phyloP scores from a whole-genome alignment of 148 eudicot species.

The Fagopyrum homotropicum region DNA sequence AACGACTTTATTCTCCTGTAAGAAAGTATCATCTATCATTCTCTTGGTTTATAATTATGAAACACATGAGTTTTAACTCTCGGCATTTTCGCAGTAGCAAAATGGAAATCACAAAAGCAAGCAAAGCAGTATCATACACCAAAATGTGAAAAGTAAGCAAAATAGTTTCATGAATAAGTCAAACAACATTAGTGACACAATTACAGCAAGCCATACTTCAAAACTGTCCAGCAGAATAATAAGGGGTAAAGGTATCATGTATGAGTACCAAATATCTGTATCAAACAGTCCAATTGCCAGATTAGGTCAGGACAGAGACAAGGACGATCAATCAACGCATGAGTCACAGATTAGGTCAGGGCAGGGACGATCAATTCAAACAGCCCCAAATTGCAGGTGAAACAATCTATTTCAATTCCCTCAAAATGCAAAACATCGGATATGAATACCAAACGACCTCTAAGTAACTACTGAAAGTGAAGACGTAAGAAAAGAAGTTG shows the following conservation, averaged over 20 bases:
- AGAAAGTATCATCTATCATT: constrained; percentile 11
- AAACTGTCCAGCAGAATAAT: too few species aligned
- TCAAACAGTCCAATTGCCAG: too few species aligned
- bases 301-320: too few species aligned
- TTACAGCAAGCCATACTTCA: not conserved
- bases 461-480: not conserved
- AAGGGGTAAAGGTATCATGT: too few species aligned
- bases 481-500: constrained; percentile 1
- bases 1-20: constrained; percentile 60
- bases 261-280: too few species aligned
- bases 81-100: not conserved
- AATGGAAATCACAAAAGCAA: not conserved
- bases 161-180: not conserved
- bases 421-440: too few species aligned
- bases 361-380: too few species aligned
- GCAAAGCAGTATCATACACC: not conserved
- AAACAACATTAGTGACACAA: not conserved
- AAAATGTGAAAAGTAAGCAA: not conserved
- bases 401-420: too few species aligned
- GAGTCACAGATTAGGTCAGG: too few species aligned
- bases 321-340: too few species aligned
- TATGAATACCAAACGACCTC: too few species aligned
- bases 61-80: not conserved
- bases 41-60: not conserved
- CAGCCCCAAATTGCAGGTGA: too few species aligned